A percentile compares a stretch with the other conserved stretches of the same genome.
These are phyloP conservation scores for Leccinum obscurum DNA, from an alignment of 768 basidiomycete genomes.

Conservation along the genomic window DNA sequence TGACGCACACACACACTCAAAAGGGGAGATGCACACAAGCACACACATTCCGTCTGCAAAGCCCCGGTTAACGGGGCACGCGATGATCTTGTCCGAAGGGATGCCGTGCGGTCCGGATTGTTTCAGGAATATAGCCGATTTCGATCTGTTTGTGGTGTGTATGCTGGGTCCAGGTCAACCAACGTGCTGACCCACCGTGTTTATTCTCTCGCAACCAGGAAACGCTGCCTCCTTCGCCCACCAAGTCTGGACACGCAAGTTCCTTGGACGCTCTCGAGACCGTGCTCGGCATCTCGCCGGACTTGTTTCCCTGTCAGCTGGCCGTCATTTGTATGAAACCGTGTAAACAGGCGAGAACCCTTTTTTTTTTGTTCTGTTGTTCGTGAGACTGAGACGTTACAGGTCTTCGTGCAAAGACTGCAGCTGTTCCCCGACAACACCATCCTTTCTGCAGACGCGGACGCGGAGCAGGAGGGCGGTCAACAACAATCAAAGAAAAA, in stretches of 20 bases:
- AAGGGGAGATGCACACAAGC: constrained; percentile 5
- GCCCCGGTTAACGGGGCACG: constrained; percentile 22
- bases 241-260: constrained; percentile 1
- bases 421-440: constrained; percentile 20
- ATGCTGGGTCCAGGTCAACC: neutral
- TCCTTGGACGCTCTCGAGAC: constrained; percentile 31
- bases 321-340: constrained; percentile 47
- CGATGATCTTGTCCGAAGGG: constrained; percentile 29
- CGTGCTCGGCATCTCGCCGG: constrained; percentile 44
- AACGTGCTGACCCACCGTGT: neutral
- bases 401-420: constrained; percentile 25
- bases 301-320: constrained; percentile 50
- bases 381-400: neutral
- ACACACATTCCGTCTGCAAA: constrained; percentile 22
- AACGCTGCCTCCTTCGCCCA: constrained; percentile 20
- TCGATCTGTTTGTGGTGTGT: constrained; percentile 23
- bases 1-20: neutral
- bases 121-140: constrained; percentile 28
- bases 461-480: neutral
- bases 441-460: constrained; percentile 17
- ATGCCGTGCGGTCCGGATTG: constrained; percentile 35
- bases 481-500: constrained; percentile 5
- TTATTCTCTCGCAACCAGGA: constrained; percentile 14
- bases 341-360: constrained; percentile 43
- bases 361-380: too few relatives aligned